These are phyloP conservation scores for Penicillium pulvis DNA, from an alignment of 495 filamentous ascomycete genomes.

Conservation along the genomic window DNA sequence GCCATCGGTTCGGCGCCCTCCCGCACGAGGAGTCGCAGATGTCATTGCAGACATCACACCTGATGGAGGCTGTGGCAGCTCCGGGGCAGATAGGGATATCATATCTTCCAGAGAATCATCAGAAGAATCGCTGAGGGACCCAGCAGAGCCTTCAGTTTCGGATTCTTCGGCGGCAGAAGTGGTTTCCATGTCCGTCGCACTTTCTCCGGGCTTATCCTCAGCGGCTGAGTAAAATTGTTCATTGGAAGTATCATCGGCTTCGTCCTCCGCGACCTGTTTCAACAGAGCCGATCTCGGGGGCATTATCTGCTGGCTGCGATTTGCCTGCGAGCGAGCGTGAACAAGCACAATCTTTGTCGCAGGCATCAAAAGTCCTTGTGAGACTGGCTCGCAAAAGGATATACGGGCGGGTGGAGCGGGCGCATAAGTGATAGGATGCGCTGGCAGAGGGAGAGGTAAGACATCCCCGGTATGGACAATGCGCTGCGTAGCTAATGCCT, in stretches of 20 bases:
- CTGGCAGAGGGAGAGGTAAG: constrained; percentile 76
- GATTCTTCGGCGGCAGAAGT: constrained; percentile 56
- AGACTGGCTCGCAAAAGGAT: constrained; percentile 70
- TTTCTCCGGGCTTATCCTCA: constrained; percentile 65
- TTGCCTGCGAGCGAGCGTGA: constrained; percentile 53
- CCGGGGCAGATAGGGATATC: constrained; percentile 80
- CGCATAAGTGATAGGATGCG: constrained; percentile 88
- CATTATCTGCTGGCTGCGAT: constrained; percentile 33
- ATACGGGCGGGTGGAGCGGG: constrained; percentile 72
- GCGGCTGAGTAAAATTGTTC: constrained; percentile 88
- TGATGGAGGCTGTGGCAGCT: constrained; percentile 65
- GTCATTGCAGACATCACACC: constrained; percentile 72
- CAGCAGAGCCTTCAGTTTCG: constrained; percentile 49
- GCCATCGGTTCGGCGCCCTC: constrained; percentile 63
- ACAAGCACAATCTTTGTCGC: constrained; percentile 71
- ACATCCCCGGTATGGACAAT: constrained; percentile 84
- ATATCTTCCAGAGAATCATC: constrained; percentile 79
- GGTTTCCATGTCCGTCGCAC: constrained; percentile 59
- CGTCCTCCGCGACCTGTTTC: constrained; percentile 66
- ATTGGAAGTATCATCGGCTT: constrained; percentile 76
- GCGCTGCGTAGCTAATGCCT: constrained; percentile 66
- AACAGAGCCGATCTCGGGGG: constrained; percentile 33
- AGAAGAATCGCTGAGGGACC: constrained; percentile 64
- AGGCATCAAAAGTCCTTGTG: constrained; percentile 77
- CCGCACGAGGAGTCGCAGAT: constrained; percentile 70